Conservation (phyloP, 108 stramenopile genomes). For the Schizochytrium sp. region DNA sequence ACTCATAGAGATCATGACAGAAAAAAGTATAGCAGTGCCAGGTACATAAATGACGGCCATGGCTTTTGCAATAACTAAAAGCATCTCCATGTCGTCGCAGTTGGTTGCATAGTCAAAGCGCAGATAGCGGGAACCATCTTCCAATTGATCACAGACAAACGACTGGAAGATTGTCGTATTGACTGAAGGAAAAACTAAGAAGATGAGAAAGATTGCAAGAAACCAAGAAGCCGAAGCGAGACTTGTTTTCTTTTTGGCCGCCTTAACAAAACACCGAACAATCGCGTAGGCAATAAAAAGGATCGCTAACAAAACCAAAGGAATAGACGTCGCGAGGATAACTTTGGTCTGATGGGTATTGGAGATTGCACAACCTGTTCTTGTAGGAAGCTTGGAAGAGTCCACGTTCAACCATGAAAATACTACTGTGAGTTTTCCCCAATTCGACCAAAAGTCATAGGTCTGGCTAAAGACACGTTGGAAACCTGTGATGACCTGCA, state of each 20-base stretch:
- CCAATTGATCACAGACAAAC: slow-evolving; percentile 12
- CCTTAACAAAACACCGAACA: too few species aligned
- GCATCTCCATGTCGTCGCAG: neutral
- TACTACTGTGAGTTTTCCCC: neutral
- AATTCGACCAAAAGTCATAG: neutral
- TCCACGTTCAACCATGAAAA: neutral
- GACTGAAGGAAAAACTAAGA: slow-evolving; percentile 4
- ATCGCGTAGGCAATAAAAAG: too few species aligned
- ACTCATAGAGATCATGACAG: neutral
- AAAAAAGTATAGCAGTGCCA: neutral
- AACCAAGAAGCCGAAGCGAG: neutral
- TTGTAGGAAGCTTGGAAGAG: neutral
- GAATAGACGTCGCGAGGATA: too few species aligned
- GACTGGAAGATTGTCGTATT: neutral
- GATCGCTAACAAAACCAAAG: too few species aligned
- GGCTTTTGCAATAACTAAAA: neutral
- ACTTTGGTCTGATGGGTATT: neutral
- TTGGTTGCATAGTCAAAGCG: slow-evolving; percentile 11
- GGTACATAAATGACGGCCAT: neutral
- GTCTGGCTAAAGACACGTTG: slow-evolving; percentile 27
- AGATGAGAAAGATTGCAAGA: neutral
- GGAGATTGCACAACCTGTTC: neutral
- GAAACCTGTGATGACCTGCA: slow-evolving; percentile 19
- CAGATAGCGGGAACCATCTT: neutral
- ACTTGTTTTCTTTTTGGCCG: too few species aligned